A percentile compares a stretch with the other conserved stretches of the same genome.
These are phyloP conservation scores for Tilletiopsis washingtonensis DNA, from an alignment of 1,284 basidiomycete species.

Conservation along the genomic window DNA sequence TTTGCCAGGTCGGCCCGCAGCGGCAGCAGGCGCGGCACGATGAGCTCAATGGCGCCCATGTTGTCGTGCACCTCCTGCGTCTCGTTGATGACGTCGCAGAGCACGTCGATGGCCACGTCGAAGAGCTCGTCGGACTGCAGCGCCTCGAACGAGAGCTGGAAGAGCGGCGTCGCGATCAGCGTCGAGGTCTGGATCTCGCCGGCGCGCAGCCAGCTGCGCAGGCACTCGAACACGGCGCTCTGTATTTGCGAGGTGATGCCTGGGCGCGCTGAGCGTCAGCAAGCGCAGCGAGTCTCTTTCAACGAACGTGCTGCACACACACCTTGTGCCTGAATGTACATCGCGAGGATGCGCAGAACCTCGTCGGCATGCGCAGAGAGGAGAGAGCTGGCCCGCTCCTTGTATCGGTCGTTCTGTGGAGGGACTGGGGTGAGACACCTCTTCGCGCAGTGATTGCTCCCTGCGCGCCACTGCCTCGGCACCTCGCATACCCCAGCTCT, in stretches of 20 bases:
- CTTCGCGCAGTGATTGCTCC: background rate
- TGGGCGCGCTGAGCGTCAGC: background rate
- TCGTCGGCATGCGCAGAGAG: conserved; percentile 58
- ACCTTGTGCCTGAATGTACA: conserved; percentile 88
- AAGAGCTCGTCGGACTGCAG: conserved; percentile 64
- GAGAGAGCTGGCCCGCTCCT: conserved; percentile 26
- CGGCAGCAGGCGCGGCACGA: conserved; percentile 58
- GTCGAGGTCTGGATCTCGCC: conserved; percentile 68
- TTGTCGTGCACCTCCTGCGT: conserved; percentile 96
- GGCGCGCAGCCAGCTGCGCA: conserved; percentile 78
- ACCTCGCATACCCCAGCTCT: no score
- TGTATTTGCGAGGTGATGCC: conserved; percentile 75
- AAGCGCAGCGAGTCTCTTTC: background rate
- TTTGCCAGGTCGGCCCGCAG: conserved; percentile 23
- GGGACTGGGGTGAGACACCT: conserved; percentile 7
- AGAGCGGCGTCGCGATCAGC: conserved; percentile 72
- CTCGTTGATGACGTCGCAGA: conserved; percentile 94
- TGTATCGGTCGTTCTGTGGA: conserved; percentile 65
- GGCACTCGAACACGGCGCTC: conserved; percentile 72
- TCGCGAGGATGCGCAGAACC: conserved; percentile 68
- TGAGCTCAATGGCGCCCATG: conserved; percentile 74
- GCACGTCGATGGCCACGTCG: conserved; percentile 80
- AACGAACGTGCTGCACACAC: conserved; percentile 40
- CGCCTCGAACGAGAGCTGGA: conserved; percentile 54
- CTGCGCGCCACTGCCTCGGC: no score